A percentile compares a stretch with the other conserved stretches of the same genome.
Conservation (phyloP, 2,329 filamentous ascomycete species). For the Diaporthe citriasiana region DNA sequence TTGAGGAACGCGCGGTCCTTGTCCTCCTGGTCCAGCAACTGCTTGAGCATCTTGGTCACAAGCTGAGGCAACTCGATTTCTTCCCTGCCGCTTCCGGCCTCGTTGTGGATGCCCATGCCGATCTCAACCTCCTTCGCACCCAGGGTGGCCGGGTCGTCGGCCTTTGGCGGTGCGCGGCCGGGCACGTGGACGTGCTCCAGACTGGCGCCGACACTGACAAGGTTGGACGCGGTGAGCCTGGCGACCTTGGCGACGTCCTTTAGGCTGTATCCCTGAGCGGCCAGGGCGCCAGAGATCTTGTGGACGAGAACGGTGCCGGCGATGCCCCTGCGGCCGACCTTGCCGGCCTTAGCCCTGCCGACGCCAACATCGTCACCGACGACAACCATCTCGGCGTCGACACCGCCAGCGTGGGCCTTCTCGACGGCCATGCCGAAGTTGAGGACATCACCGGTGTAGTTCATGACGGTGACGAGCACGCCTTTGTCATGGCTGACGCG, state of each 20-base stretch:
- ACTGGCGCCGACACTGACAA: conserved; percentile 88
- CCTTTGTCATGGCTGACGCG: conserved; percentile 76
- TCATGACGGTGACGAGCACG: conserved; percentile 93
- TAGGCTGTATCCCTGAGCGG: conserved; percentile 76
- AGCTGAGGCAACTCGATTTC: conserved; percentile 67
- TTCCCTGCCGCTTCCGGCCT: conserved; percentile 69
- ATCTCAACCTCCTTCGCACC: conserved; percentile 71
- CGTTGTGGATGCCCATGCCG: conserved; percentile 86
- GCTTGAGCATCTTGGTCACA: conserved; percentile 75
- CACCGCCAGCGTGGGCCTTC: conserved; percentile 85
- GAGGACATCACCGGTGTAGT: conserved; percentile 90
- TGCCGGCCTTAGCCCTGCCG: conserved; percentile 84
- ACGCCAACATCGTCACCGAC: conserved; percentile 95
- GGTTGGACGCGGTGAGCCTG: conserved; percentile 78
- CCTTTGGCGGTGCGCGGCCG: conserved; percentile 72
- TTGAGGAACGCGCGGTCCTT: conserved; percentile 78
- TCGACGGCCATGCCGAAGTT: conserved; percentile 96
- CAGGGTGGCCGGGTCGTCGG: conserved; percentile 68
- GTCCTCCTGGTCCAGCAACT: conserved; percentile 76
- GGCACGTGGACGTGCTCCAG: conserved; percentile 95
- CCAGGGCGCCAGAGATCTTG: conserved; percentile 89
- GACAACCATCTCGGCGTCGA: conserved; percentile 88
- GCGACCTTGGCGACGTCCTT: conserved; percentile 82
- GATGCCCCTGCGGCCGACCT: conserved; percentile 91
- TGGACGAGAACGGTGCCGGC: conserved; percentile 92